Base-by-base conservation (phyloP, 345 rosid genomes). In the Capsella bursapastoris region DNA sequence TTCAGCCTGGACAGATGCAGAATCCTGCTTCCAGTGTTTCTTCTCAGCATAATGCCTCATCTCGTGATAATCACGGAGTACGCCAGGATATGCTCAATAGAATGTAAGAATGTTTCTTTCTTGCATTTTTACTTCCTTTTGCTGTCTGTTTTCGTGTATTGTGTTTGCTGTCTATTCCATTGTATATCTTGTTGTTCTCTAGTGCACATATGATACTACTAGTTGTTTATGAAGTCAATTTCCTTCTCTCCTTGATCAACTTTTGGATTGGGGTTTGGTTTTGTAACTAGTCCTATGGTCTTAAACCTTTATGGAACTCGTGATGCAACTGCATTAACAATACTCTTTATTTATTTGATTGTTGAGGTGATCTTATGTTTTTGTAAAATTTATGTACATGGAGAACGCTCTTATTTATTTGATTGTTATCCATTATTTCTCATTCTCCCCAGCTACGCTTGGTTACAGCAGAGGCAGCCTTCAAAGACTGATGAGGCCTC, bases 1-100 rank as follows among this genome's bases (percentile, higher is more conserved):
- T 80, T 35, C 87, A 82, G 72, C 80, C 85, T 43, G 64, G 82
- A 50, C 90, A 83, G 78, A 80, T 88, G 86, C 91, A 86, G 74
- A 83, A 75, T 73, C 68, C 87, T 74, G 68, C 64, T 37, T 62
- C 71, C 43, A 56, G 71, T 55, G 79, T 70, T 53, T 73, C 74
- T 51, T 72, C 68, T 75, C 74, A 68, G 43, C 67, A 47, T 45
- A 73, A 22, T 65, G 62, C 10, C 31, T 18, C 50, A 75, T 82
- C 84, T 56, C 63, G 71, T 29, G 95, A 87, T 4, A 78, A 76
- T 73, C 13, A 8, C 7, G 70, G 68, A 62, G 47, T 72, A 70
- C 90, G 96, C 51, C 68, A 77, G 13, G 77, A 1, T 40, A 80
- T 89, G 83, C 78, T 61, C 8, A 82, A 70, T 0, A 81, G 74